A percentile compares a stretch with the other conserved stretches of the same genome.
Conservation (phyloP, 495 filamentous ascomycete species). For the Daldinia concentrica region DNA sequence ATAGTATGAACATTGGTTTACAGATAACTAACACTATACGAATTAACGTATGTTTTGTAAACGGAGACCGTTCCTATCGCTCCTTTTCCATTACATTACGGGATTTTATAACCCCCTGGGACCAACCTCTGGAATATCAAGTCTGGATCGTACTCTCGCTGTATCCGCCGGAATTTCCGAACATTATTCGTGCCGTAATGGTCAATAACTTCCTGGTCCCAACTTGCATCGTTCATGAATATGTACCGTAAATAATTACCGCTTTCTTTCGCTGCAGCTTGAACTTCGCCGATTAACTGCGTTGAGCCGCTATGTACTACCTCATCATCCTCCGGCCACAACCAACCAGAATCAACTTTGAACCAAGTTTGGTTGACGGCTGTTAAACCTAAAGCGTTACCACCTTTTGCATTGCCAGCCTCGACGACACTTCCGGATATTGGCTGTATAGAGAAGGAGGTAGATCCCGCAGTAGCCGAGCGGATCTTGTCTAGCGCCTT, state of each 20-base stretch:
- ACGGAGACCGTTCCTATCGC: not conserved
- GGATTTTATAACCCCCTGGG: constrained; percentile 18
- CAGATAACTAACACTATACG: not conserved
- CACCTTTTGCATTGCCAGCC: constrained; percentile 28
- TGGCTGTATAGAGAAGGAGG: not conserved
- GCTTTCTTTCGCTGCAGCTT: not conserved
- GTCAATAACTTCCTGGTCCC: constrained; percentile 45
- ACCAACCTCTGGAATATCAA: constrained; percentile 50
- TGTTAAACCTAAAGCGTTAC: constrained; percentile 42
- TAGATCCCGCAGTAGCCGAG: not conserved
- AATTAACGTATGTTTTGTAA: not conserved
- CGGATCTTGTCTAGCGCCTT: not conserved
- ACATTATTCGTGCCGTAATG: constrained; percentile 49
- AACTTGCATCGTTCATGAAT: constrained; percentile 40
- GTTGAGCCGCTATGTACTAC: not conserved
- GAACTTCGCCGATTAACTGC: not conserved
- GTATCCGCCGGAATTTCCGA: constrained; percentile 37
- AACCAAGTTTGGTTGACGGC: constrained; percentile 26
- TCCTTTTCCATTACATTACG: not conserved
- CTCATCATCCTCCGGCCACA: constrained; percentile 17
- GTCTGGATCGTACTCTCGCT: constrained; percentile 49
- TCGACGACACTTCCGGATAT: constrained; percentile 4
- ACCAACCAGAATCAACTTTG: constrained; percentile 15
- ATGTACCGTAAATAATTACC: constrained; percentile 4
- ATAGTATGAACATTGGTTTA: not conserved